Conservation (phyloP, 306 rosid genomes). For the Trichosanthes cucumerina region DNA sequence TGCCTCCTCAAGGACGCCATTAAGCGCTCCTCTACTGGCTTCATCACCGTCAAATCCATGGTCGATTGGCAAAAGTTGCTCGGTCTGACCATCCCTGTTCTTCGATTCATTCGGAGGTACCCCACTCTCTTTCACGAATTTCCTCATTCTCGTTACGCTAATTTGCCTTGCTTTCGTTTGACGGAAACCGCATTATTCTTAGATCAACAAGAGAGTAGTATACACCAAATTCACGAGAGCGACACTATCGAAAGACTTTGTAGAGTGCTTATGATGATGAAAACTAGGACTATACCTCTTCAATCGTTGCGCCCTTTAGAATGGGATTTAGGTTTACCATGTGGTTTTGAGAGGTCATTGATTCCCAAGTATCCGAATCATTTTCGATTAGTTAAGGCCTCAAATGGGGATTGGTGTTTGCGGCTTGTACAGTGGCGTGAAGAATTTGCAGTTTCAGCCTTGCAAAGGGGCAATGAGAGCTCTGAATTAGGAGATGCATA, state of each 20-base stretch:
- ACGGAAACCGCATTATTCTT: constrained; percentile 58
- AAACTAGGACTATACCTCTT: constrained; percentile 32
- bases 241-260: constrained; percentile 47
- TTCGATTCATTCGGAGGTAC: constrained; percentile 83
- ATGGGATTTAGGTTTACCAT: constrained; percentile 88
- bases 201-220: constrained; percentile 45
- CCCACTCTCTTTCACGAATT: constrained; percentile 77
- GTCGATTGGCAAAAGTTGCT: constrained; percentile 81
- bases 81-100: constrained; percentile 85
- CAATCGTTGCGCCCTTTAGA: constrained; percentile 46
- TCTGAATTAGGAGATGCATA: constrained; percentile 30
- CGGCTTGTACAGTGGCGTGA: constrained; percentile 43
- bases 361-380: constrained; percentile 46
- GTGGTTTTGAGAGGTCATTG: constrained; percentile 49
- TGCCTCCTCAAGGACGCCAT: constrained; percentile 77
- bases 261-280: constrained; percentile 71
- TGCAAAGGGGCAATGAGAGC: constrained; percentile 52
- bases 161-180: constrained; percentile 57
- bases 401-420: constrained; percentile 36
- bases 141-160: constrained; percentile 70
- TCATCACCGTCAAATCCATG: constrained; percentile 59
- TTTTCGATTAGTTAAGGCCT: constrained; percentile 39
- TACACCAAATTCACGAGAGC: constrained; percentile 40
- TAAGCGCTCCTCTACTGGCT: constrained; percentile 67
- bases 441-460: constrained; percentile 55